phyloP scores from a whole-genome alignment of 106 monocot species.

The Allium fistulosum region DNA sequence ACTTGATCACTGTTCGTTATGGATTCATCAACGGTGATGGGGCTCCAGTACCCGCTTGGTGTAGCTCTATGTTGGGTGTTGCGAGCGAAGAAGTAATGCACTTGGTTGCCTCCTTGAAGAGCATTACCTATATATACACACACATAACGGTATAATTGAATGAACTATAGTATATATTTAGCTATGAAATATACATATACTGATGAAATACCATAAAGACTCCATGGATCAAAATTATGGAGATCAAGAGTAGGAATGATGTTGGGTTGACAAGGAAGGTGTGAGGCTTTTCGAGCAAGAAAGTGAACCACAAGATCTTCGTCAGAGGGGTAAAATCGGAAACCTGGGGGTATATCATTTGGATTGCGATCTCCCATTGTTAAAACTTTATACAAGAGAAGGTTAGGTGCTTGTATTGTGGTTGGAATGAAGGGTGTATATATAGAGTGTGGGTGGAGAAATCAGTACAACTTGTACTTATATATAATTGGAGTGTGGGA shows the following conservation, averaged over 20 bases:
- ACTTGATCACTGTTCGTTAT: slow-evolving; percentile 15
- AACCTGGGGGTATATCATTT: slow-evolving; percentile 53
- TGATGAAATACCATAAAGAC: slow-evolving; percentile 38
- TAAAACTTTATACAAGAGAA: neutral
- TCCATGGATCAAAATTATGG: slow-evolving; percentile 63
- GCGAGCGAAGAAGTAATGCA: slow-evolving; percentile 72
- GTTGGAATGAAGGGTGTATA: neutral
- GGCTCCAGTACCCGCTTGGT: slow-evolving; percentile 52
- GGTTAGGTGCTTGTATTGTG: neutral
- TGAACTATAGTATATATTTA: neutral
- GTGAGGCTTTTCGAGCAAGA: slow-evolving; percentile 51
- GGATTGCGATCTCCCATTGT: slow-evolving; percentile 4
- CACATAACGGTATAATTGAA: neutral
- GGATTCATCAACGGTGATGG: slow-evolving; percentile 31
- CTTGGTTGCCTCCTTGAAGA: slow-evolving; percentile 42
- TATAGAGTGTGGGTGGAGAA: neutral
- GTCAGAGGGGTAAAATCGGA: slow-evolving; percentile 86
- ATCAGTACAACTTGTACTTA: neutral
- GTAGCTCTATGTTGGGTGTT: slow-evolving; percentile 27
- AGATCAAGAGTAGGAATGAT: slow-evolving; percentile 74
- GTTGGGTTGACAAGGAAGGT: slow-evolving; percentile 51
- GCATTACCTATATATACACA: slow-evolving; percentile 48
- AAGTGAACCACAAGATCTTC: slow-evolving; percentile 87
- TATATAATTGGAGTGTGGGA: neutral
- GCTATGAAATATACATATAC: neutral